Percentiles rank a stretch among this genome's conserved stretches.
Conservation (phyloP, 768 basidiomycete species). For the Kondoa subrosea region DNA sequence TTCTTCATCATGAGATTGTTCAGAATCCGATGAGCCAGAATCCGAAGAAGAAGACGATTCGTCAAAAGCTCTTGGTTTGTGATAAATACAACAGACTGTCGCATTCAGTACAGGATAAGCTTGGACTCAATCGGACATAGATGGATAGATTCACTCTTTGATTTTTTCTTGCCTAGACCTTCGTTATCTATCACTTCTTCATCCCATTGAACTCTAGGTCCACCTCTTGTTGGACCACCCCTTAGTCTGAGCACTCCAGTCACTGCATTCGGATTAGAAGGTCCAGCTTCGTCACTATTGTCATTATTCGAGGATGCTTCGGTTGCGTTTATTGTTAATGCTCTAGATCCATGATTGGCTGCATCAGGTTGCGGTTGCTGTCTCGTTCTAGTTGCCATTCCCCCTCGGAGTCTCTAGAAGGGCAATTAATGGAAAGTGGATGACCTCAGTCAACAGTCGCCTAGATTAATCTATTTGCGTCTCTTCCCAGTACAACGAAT, state of each 20-base stretch:
- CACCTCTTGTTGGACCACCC: neutral
- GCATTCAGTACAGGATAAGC: conserved; percentile 1
- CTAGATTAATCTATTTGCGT: no score
- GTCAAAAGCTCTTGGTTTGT: conserved; percentile 60
- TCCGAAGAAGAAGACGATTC: conserved; percentile 53
- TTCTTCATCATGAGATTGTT: neutral
- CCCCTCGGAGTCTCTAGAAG: neutral
- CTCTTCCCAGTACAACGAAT: no score
- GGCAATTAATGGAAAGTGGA: no score
- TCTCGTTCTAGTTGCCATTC: neutral
- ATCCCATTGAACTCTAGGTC: conserved; percentile 57
- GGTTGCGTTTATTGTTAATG: neutral
- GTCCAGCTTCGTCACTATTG: conserved; percentile 4
- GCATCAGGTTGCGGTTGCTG: neutral
- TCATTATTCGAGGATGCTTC: neutral
- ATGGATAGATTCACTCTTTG: conserved; percentile 50
- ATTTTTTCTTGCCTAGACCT: conserved; percentile 69
- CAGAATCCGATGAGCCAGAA: neutral
- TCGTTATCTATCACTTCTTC: conserved; percentile 84
- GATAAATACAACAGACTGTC: conserved; percentile 87
- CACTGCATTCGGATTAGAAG: neutral
- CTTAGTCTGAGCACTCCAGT: conserved; percentile 10
- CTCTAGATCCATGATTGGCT: conserved; percentile 2
- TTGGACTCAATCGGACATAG: conserved; percentile 1
- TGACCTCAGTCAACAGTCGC: no score